Conservation (phyloP, 1,284 basidiomycete genomes). For the Leccinum subspadiceum region DNA sequence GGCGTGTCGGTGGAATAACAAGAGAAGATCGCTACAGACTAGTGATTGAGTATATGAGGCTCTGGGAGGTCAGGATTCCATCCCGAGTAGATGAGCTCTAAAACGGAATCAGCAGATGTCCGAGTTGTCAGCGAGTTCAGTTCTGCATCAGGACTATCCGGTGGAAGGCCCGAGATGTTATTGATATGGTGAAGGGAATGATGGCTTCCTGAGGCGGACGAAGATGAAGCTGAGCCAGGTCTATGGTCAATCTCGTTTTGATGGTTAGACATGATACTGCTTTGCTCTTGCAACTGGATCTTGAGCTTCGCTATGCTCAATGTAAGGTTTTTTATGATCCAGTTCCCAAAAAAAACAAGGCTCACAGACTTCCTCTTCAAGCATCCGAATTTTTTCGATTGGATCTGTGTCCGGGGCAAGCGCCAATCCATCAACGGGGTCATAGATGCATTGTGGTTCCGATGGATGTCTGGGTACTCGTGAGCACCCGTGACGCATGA, state of each 20-base stretch:
- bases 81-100: constrained; percentile 67
- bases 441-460: constrained; percentile 78
- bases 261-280: constrained; percentile 20
- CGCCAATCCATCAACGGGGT: constrained; percentile 76
- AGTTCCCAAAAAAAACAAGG: constrained; percentile 6
- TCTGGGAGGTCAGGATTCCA: constrained; percentile 83
- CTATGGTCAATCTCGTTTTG: constrained; percentile 15
- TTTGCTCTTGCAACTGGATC: constrained; percentile 57
- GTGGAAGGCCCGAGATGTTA: constrained; percentile 33
- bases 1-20: constrained; percentile 1
- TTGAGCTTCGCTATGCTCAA: constrained; percentile 56
- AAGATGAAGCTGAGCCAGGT: constrained; percentile 28
- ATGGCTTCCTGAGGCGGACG: constrained; percentile 12
- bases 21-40: constrained; percentile 46
- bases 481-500: constrained; percentile 9
- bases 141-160: constrained; percentile 53
- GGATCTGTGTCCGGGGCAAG: constrained; percentile 74
- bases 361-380: constrained; percentile 77
- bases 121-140: constrained; percentile 37
- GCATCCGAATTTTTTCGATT: constrained; percentile 64
- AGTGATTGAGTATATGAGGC: constrained; percentile 66
- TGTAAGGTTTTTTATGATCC: constrained; percentile 14
- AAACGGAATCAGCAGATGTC: constrained; percentile 47
- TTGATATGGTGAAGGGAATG: constrained; percentile 3
- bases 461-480: constrained; percentile 59